phyloP scores from a whole-genome alignment of 2,329 filamentous ascomycete genomes.

The Claviceps cyperi region DNA sequence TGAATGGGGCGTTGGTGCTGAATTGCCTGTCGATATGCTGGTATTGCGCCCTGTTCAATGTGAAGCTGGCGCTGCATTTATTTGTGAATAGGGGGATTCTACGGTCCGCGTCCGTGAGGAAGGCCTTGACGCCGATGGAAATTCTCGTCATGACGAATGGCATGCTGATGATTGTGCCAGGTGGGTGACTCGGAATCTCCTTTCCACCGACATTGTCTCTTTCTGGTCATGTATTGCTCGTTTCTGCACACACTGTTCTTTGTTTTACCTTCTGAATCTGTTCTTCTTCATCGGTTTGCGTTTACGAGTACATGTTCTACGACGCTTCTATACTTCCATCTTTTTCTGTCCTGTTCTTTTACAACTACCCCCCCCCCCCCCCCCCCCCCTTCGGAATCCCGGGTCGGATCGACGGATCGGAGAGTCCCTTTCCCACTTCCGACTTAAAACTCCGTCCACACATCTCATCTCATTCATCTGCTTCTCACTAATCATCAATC shows the following conservation, averaged over 20 bases:
- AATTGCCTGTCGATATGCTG: conserved; percentile 31
- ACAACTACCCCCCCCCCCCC: no score
- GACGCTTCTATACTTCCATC: no score
- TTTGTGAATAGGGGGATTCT: conserved; percentile 32
- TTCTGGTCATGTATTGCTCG: no score
- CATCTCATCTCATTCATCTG: not conserved
- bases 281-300: no score
- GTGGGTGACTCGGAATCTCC: conserved; percentile 18
- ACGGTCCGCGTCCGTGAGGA: conserved; percentile 12
- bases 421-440: no score
- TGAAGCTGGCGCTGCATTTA: conserved; percentile 35
- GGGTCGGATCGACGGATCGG: no score
- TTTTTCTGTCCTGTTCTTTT: no score
- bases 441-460: no score
- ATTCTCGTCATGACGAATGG: conserved; percentile 41
- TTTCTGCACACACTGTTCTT: no score
- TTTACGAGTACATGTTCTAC: no score
- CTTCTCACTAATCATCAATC: not conserved
- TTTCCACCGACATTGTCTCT: not conserved
- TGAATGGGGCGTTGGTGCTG: conserved; percentile 23
- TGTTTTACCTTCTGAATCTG: no score
- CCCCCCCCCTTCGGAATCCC: no score
- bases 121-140: conserved; percentile 35
- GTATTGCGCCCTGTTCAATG: conserved; percentile 42
- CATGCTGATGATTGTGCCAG: conserved; percentile 40